Base-by-base conservation (phyloP, 345 rosid genomes). In the Arabis hirsuta region DNA sequence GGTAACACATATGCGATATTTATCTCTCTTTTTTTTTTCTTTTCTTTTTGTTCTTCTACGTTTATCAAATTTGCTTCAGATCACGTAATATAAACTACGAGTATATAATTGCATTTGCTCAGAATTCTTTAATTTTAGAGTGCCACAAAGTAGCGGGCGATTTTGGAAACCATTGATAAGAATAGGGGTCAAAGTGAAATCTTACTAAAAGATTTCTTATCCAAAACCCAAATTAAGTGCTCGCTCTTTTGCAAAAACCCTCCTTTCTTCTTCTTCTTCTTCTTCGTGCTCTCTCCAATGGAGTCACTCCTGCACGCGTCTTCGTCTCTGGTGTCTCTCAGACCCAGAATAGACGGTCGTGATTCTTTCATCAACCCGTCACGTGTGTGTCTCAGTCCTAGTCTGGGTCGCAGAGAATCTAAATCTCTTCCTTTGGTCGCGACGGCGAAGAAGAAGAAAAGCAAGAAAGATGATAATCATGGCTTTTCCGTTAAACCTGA, bases 391-490 rank as follows among this genome's bases (percentile, higher is more conserved):
- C 63, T 62, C 4, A 72, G 16, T 13, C 46, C 68, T 20, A 78
- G 52, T 46, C 59, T 62, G 67, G 68, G 69, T 19, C 65, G 73
- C 34, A 81, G 88, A 55, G 85, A 74, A 76, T 58, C 79, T 46
- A 73, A 73, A 27, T 12, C 52, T 42, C 62, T 68, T 31, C 20
- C 85, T 5, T 71, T 79, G 16, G 89, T 76, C n/a, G 55, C 76
- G 42, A 90, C 91, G 42, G 92, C 91, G 67, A 89, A 75, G 78
- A 73, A 67, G 56, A 83, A 82, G 50, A 78, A 68, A 62, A 81
- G 79, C 64, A 71, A 60, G 65, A 88, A 78, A 27, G 82, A 80
- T 42, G 92, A 90, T 64, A 67, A 56, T 19, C 91, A 90, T 44
- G 81, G 82, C 84, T 90, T 86, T 51, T 71, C 82, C 2, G 54